Conservation (phyloP, 2,329 filamentous ascomycete species). For the Zasmidium citrigriseum region DNA sequence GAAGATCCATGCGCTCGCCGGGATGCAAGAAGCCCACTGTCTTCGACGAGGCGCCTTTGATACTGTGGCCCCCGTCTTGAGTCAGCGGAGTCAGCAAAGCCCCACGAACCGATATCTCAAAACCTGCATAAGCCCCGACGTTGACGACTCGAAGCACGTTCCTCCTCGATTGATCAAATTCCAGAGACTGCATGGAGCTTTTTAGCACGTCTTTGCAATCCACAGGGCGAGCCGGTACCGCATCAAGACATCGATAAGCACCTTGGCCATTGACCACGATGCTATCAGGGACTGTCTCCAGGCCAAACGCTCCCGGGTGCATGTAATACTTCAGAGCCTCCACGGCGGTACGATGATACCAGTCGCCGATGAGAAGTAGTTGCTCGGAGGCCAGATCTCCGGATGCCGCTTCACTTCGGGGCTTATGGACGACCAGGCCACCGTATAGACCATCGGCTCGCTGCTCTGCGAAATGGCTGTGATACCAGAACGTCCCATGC, state of each 20-base stretch:
- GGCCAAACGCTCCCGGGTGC: constrained; percentile 45
- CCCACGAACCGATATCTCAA: constrained; percentile 38
- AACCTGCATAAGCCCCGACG: constrained; percentile 45
- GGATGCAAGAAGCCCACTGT: constrained; percentile 46
- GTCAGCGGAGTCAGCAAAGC: constrained; percentile 39
- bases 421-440: constrained; percentile 49
- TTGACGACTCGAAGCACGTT: constrained; percentile 47
- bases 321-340: constrained; percentile 49
- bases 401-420: constrained; percentile 24
- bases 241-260: constrained; percentile 48
- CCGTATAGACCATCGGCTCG: constrained; percentile 52
- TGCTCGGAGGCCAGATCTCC: constrained; percentile 41
- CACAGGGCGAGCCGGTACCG: constrained; percentile 46
- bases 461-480: constrained; percentile 47
- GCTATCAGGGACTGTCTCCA: constrained; percentile 51
- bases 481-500: constrained; percentile 52
- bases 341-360: constrained; percentile 48
- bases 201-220: constrained; percentile 38
- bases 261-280: constrained; percentile 51
- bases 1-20: constrained; percentile 48
- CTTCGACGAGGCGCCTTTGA: constrained; percentile 30
- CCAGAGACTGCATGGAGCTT: background rate
- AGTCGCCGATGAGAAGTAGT: constrained; percentile 52
- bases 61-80: constrained; percentile 43
- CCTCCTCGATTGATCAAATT: constrained; percentile 22